phyloP scores from a whole-genome alignment of 129 eudicot species.

The Chrysanthemum lavandulifolium region DNA sequence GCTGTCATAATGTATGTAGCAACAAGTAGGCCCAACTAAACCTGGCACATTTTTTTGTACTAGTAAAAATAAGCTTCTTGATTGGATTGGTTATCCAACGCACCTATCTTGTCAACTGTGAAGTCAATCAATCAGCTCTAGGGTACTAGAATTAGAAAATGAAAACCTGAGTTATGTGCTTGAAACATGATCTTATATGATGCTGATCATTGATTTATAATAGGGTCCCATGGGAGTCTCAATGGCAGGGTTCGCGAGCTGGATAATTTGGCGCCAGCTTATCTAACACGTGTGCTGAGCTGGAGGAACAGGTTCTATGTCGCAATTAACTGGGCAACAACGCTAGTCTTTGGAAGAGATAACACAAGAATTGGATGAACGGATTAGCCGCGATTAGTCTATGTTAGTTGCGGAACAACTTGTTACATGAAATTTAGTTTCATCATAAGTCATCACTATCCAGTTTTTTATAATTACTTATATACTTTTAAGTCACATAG shows the following conservation, averaged over 20 bases:
- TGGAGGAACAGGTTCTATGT: slow-evolving; percentile 97
- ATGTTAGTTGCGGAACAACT: slow-evolving; percentile 14
- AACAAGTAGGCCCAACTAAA: no score
- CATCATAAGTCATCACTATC: neutral
- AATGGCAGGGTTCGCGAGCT: slow-evolving; percentile 82
- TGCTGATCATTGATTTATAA: neutral
- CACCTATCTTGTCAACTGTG: no score
- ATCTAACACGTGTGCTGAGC: slow-evolving; percentile 89
- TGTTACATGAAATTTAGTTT: neutral
- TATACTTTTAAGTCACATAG: no score
- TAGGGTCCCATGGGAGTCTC: slow-evolving; percentile 81
- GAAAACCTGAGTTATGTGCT: neutral
- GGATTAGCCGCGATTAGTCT: neutral
- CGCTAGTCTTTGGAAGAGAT: slow-evolving; percentile 84
- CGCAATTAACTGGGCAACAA: slow-evolving; percentile 89
- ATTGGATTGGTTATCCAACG: no score
- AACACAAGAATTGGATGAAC: slow-evolving; percentile 55
- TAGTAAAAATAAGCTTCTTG: no score
- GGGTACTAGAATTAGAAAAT: neutral
- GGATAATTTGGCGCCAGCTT: slow-evolving; percentile 96
- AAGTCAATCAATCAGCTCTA: neutral
- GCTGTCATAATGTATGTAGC: no score
- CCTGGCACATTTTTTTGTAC: no score
- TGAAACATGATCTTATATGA: slow-evolving; percentile 9
- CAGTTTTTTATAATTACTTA: neutral